A percentile compares a stretch with the other conserved stretches of the same genome.
These are phyloP conservation scores for Penicillium brasilianum DNA, from an alignment of 2,329 filamentous ascomycete species.

Conservation along the genomic window DNA sequence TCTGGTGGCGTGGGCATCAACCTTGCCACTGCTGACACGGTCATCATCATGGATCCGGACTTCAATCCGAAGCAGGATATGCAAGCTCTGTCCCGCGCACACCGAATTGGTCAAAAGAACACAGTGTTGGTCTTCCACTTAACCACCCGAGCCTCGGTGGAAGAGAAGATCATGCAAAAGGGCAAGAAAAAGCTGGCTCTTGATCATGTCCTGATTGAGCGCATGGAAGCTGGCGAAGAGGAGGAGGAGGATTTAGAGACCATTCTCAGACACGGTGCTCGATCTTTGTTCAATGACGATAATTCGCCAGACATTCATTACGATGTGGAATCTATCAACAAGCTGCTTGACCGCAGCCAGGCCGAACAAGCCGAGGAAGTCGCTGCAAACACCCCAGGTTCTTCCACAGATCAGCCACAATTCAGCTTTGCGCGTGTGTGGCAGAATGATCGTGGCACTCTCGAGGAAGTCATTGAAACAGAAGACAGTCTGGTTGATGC, in stretches of 20 bases:
- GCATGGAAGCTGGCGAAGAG: constrained; percentile 83
- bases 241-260: constrained; percentile 80
- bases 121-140: constrained; percentile 96
- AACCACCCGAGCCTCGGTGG: constrained; percentile 84
- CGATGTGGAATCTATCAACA: constrained; percentile 81
- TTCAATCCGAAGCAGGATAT: constrained; percentile 99
- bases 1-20: constrained; percentile 98
- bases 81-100: constrained; percentile 89
- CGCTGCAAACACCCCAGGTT: constrained; percentile 28
- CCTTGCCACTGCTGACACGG: constrained; percentile 92
- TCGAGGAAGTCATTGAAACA: constrained; percentile 64
- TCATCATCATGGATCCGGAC: constrained; percentile 95
- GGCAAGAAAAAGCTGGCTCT: constrained; percentile 95
- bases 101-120: constrained; percentile 94
- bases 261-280: constrained; percentile 84
- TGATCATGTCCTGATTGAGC: constrained; percentile 92
- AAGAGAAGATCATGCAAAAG: constrained; percentile 96
- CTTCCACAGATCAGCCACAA: constrained; percentile 67
- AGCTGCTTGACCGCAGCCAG: constrained; percentile 83
- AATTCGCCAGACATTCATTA: constrained; percentile 75
- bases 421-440: constrained; percentile 92
- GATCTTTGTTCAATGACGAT: constrained; percentile 81
- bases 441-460: constrained; percentile 76
- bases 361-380: constrained; percentile 75
- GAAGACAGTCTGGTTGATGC: constrained; percentile 61